Conservation (phyloP, 495 filamentous ascomycete genomes). For the Evernia prunastri region DNA sequence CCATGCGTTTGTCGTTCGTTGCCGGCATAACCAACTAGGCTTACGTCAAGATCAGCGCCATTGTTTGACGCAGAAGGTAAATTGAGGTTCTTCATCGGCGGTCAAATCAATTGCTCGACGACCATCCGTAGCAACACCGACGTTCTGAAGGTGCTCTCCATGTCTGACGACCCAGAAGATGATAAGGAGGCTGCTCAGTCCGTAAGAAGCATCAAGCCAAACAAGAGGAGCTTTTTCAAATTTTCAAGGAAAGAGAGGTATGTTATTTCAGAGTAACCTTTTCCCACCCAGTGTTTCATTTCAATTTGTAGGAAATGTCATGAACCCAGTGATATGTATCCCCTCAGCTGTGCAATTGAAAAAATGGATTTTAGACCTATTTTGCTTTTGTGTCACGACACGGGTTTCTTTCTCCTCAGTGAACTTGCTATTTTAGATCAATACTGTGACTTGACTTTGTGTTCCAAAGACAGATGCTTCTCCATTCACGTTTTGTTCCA, state of each 20-base stretch:
- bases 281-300: not conserved
- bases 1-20: not conserved
- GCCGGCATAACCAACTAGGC: not conserved
- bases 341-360: not conserved
- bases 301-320: too few species aligned
- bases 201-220: constrained; percentile 18
- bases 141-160: constrained; percentile 42
- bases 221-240: constrained; percentile 30
- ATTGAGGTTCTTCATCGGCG: constrained; percentile 46
- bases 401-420: not conserved
- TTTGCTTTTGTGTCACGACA: not conserved
- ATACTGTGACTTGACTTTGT: not conserved
- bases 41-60: constrained; percentile 33
- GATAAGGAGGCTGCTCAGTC: constrained; percentile 16
- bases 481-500: not conserved
- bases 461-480: not conserved
- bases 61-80: constrained; percentile 39
- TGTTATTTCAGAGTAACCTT: not conserved
- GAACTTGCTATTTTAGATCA: not conserved
- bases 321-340: not conserved
- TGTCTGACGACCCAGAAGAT: constrained; percentile 28
- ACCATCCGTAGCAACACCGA: constrained; percentile 44
- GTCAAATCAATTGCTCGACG: constrained; percentile 51
- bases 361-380: too few species aligned
- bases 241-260: constrained; percentile 29